Evolutionary conservation across 2,329 filamentous ascomycete genomes (phyloP), one percentile per base, ranked within the genome.

Genomic region (Fusarium pininemorale): DNA sequence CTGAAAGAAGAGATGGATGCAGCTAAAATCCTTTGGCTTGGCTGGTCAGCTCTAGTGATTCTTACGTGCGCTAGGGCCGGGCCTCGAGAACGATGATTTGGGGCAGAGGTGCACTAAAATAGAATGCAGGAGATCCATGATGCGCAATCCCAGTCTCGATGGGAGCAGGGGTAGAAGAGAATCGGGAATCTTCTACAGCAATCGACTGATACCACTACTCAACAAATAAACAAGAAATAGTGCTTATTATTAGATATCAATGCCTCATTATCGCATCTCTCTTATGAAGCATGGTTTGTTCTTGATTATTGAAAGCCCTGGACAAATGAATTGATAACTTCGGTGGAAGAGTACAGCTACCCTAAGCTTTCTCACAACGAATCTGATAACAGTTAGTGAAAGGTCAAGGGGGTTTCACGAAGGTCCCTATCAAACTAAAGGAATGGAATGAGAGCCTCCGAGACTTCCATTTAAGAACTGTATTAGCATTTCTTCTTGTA

Each of bases 31-130:
- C 53, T 44, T 59, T 14, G 54, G 28, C 59, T n/a, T 51, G 10
- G 48, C 32, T 45, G 24, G 67, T 70, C 50, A 71, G 61, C 68
- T 58, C 68, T 70, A 70, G 60, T 50, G 38, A 38, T 41, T 44
- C 32, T 20, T 55, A 37, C 61, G 39, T 61, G 50, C 67, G 38
- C 68, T 70, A 66, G 67, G 68, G 28, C 48, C 48, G 61, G 68
- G 67, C 58, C 67, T 65, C 66, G 26, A 44, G 39, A 56, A 30
- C 32, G 15, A 32, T 68, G 35, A 53, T 68, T 44, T 67, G 45
- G 39, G 59, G 39, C 32, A n/a, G 20, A 38, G 15, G 32, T 39
- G 51, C 51, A 59, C 41, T 47, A 47, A 63, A 63, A 59, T 58
- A 63, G 57, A 28, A 28, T 38, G 13, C 38, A 35, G 39, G 13